A percentile compares a stretch with the other conserved stretches of the same genome.
phyloP scores from a whole-genome alignment of 805 yeast genomes.

The Torulaspora delbrueckii region DNA sequence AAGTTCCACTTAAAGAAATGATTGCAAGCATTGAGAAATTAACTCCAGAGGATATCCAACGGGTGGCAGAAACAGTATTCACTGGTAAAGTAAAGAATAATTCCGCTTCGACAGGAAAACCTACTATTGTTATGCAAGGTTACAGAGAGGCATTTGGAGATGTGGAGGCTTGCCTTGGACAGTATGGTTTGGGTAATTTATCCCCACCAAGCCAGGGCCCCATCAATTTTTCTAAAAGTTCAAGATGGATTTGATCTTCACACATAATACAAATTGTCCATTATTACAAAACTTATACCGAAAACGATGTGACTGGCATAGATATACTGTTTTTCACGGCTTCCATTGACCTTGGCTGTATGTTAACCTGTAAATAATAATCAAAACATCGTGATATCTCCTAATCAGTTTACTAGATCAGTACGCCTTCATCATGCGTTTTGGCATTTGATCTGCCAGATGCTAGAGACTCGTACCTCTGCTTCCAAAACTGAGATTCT shows the following conservation, averaged over 20 bases:
- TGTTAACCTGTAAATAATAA: constrained; percentile 1
- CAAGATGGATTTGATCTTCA: constrained; percentile 28
- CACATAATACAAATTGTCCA: background rate
- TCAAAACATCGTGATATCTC: background rate
- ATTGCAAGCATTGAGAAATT: constrained; percentile 66
- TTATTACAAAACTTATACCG: background rate
- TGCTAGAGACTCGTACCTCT: constrained; percentile 29
- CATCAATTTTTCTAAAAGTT: background rate
- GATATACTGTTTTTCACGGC: background rate
- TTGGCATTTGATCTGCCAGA: constrained; percentile 1
- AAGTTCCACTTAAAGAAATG: constrained; percentile 77
- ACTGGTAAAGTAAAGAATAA: constrained; percentile 52
- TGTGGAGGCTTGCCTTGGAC: constrained; percentile 55
- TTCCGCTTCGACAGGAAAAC: constrained; percentile 54
- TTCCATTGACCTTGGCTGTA: background rate
- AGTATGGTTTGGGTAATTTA: constrained; percentile 65
- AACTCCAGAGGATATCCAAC: constrained; percentile 59
- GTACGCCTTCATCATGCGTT: background rate
- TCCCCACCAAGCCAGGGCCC: constrained; percentile 1
- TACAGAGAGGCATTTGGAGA: constrained; percentile 83
- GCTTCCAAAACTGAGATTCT: constrained; percentile 55
- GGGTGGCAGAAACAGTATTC: constrained; percentile 70
- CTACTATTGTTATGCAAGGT: constrained; percentile 90
- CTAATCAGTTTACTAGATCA: background rate
- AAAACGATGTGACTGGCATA: background rate